Evolutionary conservation across 345 rosid species (phyloP).

Genomic region (Mercurialis annua): DNA sequence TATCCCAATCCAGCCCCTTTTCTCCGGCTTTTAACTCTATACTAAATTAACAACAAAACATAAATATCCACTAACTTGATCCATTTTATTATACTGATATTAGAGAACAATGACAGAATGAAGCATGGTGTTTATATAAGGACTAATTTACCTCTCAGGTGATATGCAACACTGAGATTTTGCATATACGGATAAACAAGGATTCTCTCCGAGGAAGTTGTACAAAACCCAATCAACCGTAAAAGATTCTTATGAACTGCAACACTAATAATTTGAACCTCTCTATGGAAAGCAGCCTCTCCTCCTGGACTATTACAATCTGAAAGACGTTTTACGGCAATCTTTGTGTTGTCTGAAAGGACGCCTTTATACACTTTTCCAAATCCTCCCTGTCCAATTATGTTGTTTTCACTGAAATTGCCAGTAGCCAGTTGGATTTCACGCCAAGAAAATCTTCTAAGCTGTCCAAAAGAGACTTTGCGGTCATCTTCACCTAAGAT

Average conservation of each 20-base stretch:
- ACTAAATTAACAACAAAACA: not conserved
- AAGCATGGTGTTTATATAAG: not conserved
- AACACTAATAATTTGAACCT: constrained; percentile 74
- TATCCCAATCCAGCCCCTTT: constrained; percentile 74
- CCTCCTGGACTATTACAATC: constrained; percentile 79
- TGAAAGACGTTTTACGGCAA: constrained; percentile 79
- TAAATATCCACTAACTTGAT: not conserved
- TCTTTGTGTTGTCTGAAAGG: constrained; percentile 68
- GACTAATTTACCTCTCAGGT: constrained; percentile 58
- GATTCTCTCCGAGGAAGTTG: constrained; percentile 70
- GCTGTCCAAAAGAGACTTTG: constrained; percentile 61
- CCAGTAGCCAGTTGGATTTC: constrained; percentile 81
- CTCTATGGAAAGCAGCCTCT: constrained; percentile 82
- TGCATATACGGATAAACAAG: constrained; percentile 92
- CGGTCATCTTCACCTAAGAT: constrained; percentile 70
- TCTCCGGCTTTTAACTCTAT: constrained; percentile 73
- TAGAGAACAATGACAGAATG: not conserved
- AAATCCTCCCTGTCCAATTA: constrained; percentile 93
- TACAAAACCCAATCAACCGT: constrained; percentile 71
- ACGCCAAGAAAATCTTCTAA: constrained; percentile 70
- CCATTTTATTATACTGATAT: not conserved
- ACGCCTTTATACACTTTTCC: constrained; percentile 88
- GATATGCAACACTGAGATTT: constrained; percentile 78
- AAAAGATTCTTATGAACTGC: constrained; percentile 86
- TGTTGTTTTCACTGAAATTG: constrained; percentile 66